phyloP scores from a whole-genome alignment of 805 yeast species.

The Metschnikowia kofuensis region DNA sequence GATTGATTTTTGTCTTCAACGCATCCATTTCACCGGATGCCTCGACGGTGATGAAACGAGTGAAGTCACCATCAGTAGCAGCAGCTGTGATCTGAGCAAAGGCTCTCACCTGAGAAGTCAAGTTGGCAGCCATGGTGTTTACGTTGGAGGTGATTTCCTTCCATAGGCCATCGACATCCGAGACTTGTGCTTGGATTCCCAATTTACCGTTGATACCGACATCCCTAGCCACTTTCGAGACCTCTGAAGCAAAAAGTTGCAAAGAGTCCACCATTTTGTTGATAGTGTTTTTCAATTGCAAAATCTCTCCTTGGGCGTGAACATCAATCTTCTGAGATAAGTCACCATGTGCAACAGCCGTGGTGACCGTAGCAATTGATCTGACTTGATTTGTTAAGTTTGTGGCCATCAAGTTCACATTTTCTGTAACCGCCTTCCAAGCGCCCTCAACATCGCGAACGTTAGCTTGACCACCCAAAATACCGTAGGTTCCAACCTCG shows the following conservation, averaged over 20 bases:
- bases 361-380: slow-evolving; percentile 84
- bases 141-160: slow-evolving; percentile 88
- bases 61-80: slow-evolving; percentile 91
- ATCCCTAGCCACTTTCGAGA: slow-evolving; percentile 85
- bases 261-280: slow-evolving; percentile 91
- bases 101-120: slow-evolving; percentile 89
- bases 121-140: slow-evolving; percentile 90
- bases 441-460: slow-evolving; percentile 52
- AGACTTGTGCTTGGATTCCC: slow-evolving; percentile 89
- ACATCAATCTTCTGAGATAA: slow-evolving; percentile 81
- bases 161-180: slow-evolving; percentile 90
- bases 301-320: slow-evolving; percentile 86
- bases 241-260: slow-evolving; percentile 85
- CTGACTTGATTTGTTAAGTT: slow-evolving; percentile 72
- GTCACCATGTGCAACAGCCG: slow-evolving; percentile 91
- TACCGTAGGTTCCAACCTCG: slow-evolving; percentile 48
- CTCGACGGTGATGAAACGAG: slow-evolving; percentile 85
- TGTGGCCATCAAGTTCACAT: slow-evolving; percentile 47
- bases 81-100: slow-evolving; percentile 93
- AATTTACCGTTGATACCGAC: slow-evolving; percentile 92
- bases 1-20: slow-evolving; percentile 54
- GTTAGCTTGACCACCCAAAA: slow-evolving; percentile 49
- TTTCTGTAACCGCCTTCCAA: slow-evolving; percentile 49
- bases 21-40: slow-evolving; percentile 90
- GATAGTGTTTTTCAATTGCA: slow-evolving; percentile 81